Percentiles rank a stretch among this genome's conserved stretches.
Evolutionary conservation across 306 rosid genomes (phyloP).

Genomic region (Senna tora): DNA sequence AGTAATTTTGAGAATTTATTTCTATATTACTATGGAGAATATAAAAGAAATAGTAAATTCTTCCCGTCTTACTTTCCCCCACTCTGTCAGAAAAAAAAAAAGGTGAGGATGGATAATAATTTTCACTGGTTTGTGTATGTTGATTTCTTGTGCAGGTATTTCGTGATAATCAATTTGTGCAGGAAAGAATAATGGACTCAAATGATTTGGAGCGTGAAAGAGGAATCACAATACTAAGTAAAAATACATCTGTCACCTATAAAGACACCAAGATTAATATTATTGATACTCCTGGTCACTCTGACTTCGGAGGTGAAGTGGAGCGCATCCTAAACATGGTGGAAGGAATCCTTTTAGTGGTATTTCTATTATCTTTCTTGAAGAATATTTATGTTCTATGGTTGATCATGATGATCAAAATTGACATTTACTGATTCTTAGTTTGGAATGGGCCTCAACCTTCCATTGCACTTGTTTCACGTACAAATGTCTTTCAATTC

Average conservation of each 20-base stretch:
- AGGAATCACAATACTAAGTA: slow-evolving; percentile 93
- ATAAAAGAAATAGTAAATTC: slow-evolving; percentile 8
- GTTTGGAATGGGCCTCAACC: neutral
- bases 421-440: neutral
- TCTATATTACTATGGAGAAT: neutral
- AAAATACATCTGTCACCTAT: slow-evolving; percentile 88
- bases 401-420: slow-evolving; percentile 22
- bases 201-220: slow-evolving; percentile 99
- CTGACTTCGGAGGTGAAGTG: slow-evolving; percentile 98
- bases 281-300: slow-evolving; percentile 98
- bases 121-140: slow-evolving; percentile 31
- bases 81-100: slow-evolving; percentile 20
- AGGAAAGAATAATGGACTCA: slow-evolving; percentile 98
- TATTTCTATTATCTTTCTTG: slow-evolving; percentile 40
- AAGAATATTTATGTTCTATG: slow-evolving; percentile 24
- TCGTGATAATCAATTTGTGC: slow-evolving; percentile 92
- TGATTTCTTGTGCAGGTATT: slow-evolving; percentile 66
- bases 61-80: slow-evolving; percentile 8
- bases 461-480: no score
- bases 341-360: slow-evolving; percentile 99
- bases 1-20: neutral
- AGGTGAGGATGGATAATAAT: slow-evolving; percentile 21
- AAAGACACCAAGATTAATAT: slow-evolving; percentile 90
- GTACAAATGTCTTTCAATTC: neutral
- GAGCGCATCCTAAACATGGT: slow-evolving; percentile 98